Evolutionary conservation across 768 basidiomycete species (phyloP).

Genomic region (Boletus pseudopeckii): DNA sequence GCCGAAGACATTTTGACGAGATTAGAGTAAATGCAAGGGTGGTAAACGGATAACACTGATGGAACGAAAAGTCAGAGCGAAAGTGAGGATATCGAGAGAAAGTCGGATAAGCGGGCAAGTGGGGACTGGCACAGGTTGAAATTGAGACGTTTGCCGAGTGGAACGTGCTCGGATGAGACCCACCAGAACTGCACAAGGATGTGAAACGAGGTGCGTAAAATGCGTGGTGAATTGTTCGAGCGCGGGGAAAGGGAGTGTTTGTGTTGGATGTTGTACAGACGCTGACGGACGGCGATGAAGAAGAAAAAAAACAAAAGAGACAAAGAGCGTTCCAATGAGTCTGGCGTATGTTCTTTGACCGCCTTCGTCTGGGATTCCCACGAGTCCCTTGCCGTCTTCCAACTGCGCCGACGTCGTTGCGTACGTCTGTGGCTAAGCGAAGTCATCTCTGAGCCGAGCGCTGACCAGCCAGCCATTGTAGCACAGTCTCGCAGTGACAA

Average conservation of each 20-base stretch:
- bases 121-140: constrained; percentile 7
- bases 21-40: constrained; percentile 7
- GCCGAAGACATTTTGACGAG: constrained; percentile 45
- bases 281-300: constrained; percentile 28
- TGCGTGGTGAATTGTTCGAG: constrained; percentile 3
- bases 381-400: constrained; percentile 6
- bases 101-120: constrained; percentile 12
- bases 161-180: constrained; percentile 24
- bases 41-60: constrained; percentile 3
- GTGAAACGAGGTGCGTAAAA: constrained; percentile 5
- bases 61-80: background rate
- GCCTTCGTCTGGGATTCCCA: constrained; percentile 15
- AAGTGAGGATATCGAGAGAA: constrained; percentile 17
- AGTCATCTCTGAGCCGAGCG: background rate
- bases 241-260: constrained; percentile 26
- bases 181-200: constrained; percentile 6
- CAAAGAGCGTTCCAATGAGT: background rate
- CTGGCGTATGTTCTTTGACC: background rate
- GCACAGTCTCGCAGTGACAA: background rate
- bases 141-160: constrained; percentile 24
- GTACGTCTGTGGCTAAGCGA: background rate
- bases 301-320: background rate
- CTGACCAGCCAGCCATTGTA: background rate
- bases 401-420: background rate
- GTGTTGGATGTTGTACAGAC: constrained; percentile 29